Conservation (phyloP, 148 eudicot genomes). For the Salicornia ramosissima region DNA sequence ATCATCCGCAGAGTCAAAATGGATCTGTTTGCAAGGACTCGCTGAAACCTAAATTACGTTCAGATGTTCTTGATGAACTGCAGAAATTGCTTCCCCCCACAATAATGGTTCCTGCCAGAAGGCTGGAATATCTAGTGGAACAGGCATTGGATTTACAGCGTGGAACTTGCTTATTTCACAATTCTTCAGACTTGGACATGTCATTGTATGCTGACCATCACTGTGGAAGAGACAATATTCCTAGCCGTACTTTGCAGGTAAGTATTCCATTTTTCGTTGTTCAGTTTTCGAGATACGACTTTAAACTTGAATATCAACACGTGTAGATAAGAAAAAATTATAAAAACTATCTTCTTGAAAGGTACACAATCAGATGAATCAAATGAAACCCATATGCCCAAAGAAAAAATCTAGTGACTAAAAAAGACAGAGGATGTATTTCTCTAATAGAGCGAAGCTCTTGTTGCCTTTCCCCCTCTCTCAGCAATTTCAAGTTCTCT, state of each 20-base stretch:
- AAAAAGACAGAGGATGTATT: no score
- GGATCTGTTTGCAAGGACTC: constrained; percentile 23
- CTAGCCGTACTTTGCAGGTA: constrained; percentile 74
- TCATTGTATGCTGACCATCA: constrained; percentile 71
- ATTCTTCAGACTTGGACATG: constrained; percentile 55
- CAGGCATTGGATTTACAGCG: constrained; percentile 70
- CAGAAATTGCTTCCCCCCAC: constrained; percentile 63
- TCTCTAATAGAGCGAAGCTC: no score
- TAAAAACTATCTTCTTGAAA: no score
- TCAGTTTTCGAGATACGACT: no score
- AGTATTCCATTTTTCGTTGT: constrained; percentile 15
- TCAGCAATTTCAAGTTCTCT: no score
- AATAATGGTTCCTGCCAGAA: constrained; percentile 58
- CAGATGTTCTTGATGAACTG: constrained; percentile 59
- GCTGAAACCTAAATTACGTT: constrained; percentile 34
- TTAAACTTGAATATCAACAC: no score
- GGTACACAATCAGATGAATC: no score
- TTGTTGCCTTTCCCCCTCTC: no score
- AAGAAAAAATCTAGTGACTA: no score
- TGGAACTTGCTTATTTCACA: constrained; percentile 60
- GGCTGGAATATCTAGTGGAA: constrained; percentile 72
- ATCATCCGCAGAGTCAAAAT: constrained; percentile 32
- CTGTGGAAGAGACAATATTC: constrained; percentile 78
- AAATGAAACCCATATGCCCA: no score
- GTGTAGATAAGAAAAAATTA: no score